Percentiles rank a stretch among this genome's conserved stretches.
phyloP scores from a whole-genome alignment of 192 early-diverging fungal genomes.

The Phycomyces blakesleeanus region DNA sequence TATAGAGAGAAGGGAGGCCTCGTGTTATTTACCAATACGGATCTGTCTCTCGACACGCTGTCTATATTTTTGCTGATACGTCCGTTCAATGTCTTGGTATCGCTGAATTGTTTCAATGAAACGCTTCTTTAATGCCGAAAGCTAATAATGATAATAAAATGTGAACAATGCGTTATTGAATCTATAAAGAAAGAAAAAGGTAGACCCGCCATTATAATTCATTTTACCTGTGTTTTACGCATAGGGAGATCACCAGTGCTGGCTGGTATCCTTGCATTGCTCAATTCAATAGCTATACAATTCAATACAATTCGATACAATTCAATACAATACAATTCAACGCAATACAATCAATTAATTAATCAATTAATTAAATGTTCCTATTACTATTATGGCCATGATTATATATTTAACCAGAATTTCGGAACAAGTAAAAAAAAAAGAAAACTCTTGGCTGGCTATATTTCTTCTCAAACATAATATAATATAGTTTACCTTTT shows the following conservation, averaged over 20 bases:
- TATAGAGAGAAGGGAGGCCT: no score
- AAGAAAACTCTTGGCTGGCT: no score
- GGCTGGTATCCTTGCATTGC: constrained; percentile 31
- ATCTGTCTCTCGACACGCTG: constrained; percentile 79
- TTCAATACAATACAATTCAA: no score
- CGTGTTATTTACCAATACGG: constrained; percentile 61
- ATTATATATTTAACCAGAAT: background rate
- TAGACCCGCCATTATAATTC: background rate
- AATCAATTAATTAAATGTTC: no score
- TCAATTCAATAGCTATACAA: constrained; percentile 32
- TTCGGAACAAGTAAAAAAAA: background rate
- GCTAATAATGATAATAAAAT: constrained; percentile 17
- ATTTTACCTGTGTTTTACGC: constrained; percentile 34
- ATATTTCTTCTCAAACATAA: no score
- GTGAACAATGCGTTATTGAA: background rate
- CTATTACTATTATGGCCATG: no score
- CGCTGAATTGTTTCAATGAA: constrained; percentile 66
- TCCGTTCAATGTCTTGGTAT: constrained; percentile 75
- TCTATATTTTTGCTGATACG: constrained; percentile 81
- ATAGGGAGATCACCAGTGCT: constrained; percentile 33
- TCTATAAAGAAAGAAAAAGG: background rate
- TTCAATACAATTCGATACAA: no score
- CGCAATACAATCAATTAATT: no score
- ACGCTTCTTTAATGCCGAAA: constrained; percentile 51
- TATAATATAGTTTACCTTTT: constrained; percentile 40